A percentile compares a stretch with the other conserved stretches of the same genome.
These are phyloP conservation scores for Heliosperma pusillum DNA, from an alignment of 148 eudicot genomes.

Conservation along the genomic window DNA sequence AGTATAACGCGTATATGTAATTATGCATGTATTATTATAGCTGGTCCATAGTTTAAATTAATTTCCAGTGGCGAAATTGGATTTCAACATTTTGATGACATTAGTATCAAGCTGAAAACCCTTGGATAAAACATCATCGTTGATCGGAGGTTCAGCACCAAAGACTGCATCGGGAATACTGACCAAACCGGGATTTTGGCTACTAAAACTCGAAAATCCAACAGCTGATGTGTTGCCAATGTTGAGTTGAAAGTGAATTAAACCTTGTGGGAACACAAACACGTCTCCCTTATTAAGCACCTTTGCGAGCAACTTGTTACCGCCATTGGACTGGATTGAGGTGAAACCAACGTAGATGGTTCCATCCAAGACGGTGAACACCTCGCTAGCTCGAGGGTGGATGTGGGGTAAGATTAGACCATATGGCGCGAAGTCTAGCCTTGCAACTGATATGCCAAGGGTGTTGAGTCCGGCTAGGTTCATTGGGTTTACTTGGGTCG, in stretches of 20 bases:
- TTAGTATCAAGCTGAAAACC: conserved; percentile 16
- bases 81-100: conserved; percentile 7
- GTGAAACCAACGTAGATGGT: conserved; percentile 16
- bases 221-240: conserved; percentile 18
- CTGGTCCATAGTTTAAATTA: too few relatives aligned
- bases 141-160: conserved; percentile 13
- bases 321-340: conserved; percentile 13
- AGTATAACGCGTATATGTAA: too few relatives aligned
- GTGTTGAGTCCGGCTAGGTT: conserved; percentile 22
- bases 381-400: conserved; percentile 26
- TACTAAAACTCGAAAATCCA: conserved; percentile 15
- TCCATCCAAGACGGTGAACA: conserved; percentile 19
- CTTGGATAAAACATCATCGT: conserved; percentile 19
- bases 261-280: conserved; percentile 18
- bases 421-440: conserved; percentile 22
- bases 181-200: conserved; percentile 25
- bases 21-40: too few relatives aligned
- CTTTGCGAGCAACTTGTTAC: conserved; percentile 17
- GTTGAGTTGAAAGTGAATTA: conserved; percentile 17
- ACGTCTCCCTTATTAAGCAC: conserved; percentile 19
- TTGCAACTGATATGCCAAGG: conserved; percentile 18
- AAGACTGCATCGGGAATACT: conserved; percentile 5
- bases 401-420: conserved; percentile 18
- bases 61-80: conserved; percentile 7
- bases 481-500: conserved; percentile 9